Conservation (phyloP, 2,329 filamentous ascomycete genomes). For the Epichloe aotearoae region DNA sequence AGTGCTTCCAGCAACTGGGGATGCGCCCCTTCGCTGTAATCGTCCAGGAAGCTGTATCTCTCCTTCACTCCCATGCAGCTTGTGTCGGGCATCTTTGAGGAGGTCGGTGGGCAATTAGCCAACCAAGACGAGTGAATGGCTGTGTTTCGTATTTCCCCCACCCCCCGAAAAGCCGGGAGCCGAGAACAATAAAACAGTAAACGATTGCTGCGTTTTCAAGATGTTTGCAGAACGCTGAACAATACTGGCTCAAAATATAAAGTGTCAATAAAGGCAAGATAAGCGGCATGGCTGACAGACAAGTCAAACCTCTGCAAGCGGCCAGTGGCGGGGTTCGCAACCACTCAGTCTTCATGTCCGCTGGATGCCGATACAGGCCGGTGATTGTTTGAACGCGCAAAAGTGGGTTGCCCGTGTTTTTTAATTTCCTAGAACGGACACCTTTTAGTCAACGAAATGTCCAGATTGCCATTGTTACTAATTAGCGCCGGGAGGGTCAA, state of each 20-base stretch:
- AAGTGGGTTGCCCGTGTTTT: too few species aligned
- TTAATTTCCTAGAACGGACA: constrained; percentile 1
- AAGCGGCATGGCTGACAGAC: neutral
- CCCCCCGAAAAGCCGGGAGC: neutral
- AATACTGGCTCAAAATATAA: neutral
- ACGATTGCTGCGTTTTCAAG: neutral
- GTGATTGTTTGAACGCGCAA: constrained; percentile 3
- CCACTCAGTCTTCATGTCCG: constrained; percentile 2
- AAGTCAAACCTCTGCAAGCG: neutral
- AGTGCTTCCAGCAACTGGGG: constrained; percentile 34
- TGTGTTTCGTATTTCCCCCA: neutral
- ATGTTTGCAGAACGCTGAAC: neutral
- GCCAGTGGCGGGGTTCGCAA: constrained; percentile 1
- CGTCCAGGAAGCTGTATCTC: constrained; percentile 34
- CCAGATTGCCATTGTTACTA: neutral
- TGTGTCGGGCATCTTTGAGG: constrained; percentile 7
- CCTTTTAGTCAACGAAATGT: constrained; percentile 3
- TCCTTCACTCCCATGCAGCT: constrained; percentile 2
- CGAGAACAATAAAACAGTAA: neutral
- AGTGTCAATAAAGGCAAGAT: neutral
- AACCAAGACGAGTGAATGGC: too few species aligned
- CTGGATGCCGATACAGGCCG: constrained; percentile 9
- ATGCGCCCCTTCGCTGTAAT: constrained; percentile 39
- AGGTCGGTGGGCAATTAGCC: neutral
- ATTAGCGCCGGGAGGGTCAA: neutral